Evolutionary conservation across 23 red algal genomes (phyloP).

Genomic region (Cyanidium caldarium): DNA sequence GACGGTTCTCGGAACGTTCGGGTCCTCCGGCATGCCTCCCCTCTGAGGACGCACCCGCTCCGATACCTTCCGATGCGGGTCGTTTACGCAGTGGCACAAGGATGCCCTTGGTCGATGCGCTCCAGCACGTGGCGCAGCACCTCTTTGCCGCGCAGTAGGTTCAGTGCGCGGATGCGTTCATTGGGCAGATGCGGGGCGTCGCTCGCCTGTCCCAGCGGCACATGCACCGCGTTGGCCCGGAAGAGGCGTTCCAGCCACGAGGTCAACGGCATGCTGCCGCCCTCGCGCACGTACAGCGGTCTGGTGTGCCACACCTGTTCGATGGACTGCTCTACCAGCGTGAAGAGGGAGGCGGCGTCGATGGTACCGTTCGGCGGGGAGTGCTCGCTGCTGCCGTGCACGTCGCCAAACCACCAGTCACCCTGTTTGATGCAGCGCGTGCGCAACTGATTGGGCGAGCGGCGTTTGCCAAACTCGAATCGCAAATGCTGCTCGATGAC

Average conservation of each 20-base stretch:
- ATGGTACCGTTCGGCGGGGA: no score
- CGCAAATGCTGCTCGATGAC: constrained; percentile 29
- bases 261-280: constrained; percentile 61
- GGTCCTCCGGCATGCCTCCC: no score
- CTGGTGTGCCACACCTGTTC: constrained; percentile 33
- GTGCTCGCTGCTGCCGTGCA: constrained; percentile 15
- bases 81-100: no score
- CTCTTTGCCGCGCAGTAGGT: constrained; percentile 37
- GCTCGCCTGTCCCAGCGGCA: constrained; percentile 54
- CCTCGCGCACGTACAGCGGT: constrained; percentile 64
- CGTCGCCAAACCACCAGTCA: constrained; percentile 75
- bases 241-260: constrained; percentile 39
- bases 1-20: no score
- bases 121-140: constrained; percentile 38
- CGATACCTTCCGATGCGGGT: no score
- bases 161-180: constrained; percentile 51
- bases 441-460: constrained; percentile 48
- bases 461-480: constrained; percentile 40
- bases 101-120: no score
- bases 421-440: constrained; percentile 35
- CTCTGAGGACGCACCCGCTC: no score
- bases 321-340: constrained; percentile 33
- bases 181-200: constrained; percentile 67
- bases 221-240: constrained; percentile 34
- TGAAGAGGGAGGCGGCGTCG: background rate